phyloP scores from a whole-genome alignment of 371 early-diverging fungal species.

The Mucor sp. region DNA sequence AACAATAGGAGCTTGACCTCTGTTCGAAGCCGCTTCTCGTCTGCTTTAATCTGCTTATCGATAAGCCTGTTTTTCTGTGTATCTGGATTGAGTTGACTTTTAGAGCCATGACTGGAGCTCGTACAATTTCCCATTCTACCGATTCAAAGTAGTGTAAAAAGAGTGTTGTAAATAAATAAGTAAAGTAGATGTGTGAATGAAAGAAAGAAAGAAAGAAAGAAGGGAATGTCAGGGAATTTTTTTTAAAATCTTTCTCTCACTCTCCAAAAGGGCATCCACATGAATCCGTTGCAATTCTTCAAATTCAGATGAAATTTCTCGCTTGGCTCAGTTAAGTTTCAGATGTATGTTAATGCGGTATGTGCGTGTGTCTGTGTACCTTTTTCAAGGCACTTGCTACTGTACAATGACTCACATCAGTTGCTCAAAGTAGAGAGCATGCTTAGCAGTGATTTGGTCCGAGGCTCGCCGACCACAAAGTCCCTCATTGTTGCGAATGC shows the following conservation, averaged over 20 bases:
- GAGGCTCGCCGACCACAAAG: too few species aligned
- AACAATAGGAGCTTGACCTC: slow-evolving; percentile 90
- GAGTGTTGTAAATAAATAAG: neutral
- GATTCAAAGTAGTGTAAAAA: neutral
- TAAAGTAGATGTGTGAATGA: neutral
- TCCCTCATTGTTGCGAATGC: too few species aligned
- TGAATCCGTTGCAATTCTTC: neutral
- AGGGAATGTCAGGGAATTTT: neutral
- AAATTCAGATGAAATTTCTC: neutral
- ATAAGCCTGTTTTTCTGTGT: slow-evolving; percentile 67
- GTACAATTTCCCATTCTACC: slow-evolving; percentile 28
- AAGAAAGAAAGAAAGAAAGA: neutral
- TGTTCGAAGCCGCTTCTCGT: slow-evolving; percentile 65
- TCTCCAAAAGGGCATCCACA: neutral
- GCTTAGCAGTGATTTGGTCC: too few species aligned
- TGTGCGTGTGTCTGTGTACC: neutral
- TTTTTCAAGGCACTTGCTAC: too few species aligned
- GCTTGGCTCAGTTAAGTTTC: neutral
- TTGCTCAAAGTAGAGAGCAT: neutral
- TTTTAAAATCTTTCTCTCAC: neutral
- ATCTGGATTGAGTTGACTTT: slow-evolving; percentile 2
- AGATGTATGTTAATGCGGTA: neutral
- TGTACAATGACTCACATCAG: neutral
- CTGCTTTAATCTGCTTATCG: slow-evolving; percentile 76
- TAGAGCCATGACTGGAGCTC: neutral